Evolutionary conservation across 2,329 filamentous ascomycete genomes (phyloP).

Genomic region (Exophiala viscosa): DNA sequence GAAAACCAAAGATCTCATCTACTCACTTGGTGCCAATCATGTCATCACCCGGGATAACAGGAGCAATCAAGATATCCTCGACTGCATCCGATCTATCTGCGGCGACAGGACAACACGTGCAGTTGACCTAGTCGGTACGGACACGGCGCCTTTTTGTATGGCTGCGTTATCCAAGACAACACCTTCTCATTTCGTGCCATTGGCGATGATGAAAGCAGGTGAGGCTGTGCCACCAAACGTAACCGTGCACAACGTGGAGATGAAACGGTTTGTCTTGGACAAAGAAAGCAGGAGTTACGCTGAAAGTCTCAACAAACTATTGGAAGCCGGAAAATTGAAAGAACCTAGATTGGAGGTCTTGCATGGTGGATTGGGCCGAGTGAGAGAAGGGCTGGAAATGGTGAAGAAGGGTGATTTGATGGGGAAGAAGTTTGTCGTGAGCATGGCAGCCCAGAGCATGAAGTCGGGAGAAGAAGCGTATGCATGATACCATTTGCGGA

Average conservation of each 20-base stretch:
- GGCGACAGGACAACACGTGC: slow-evolving; percentile 33
- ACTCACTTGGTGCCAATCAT: slow-evolving; percentile 33
- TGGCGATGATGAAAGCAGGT: slow-evolving; percentile 35
- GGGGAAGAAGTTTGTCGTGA: slow-evolving; percentile 36
- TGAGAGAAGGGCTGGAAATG: slow-evolving; percentile 34
- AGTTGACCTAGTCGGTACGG: slow-evolving; percentile 39
- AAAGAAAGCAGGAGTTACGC: slow-evolving; percentile 31
- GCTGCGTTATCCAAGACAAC: slow-evolving; percentile 29
- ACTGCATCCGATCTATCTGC: slow-evolving; percentile 31
- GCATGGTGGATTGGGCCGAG: slow-evolving; percentile 34
- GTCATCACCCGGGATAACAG: slow-evolving; percentile 37
- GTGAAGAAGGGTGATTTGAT: slow-evolving; percentile 35
- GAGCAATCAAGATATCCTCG: slow-evolving; percentile 33
- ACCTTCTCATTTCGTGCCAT: slow-evolving; percentile 33
- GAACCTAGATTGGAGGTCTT: slow-evolving; percentile 35
- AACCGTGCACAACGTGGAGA: slow-evolving; percentile 37
- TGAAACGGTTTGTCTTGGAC: slow-evolving; percentile 40
- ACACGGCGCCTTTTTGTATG: slow-evolving; percentile 34
- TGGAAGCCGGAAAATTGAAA: slow-evolving; percentile 30
- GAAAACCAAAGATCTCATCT: slow-evolving; percentile 32
- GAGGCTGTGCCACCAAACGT: slow-evolving; percentile 32
- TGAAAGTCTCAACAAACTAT: slow-evolving; percentile 32
- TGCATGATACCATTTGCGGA: too few relatives aligned
- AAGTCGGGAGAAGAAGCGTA: not conserved
- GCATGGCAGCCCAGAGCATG: too few relatives aligned